phyloP scores from a whole-genome alignment of 169 alveolate species.

The Cryptosporidium canis region DNA sequence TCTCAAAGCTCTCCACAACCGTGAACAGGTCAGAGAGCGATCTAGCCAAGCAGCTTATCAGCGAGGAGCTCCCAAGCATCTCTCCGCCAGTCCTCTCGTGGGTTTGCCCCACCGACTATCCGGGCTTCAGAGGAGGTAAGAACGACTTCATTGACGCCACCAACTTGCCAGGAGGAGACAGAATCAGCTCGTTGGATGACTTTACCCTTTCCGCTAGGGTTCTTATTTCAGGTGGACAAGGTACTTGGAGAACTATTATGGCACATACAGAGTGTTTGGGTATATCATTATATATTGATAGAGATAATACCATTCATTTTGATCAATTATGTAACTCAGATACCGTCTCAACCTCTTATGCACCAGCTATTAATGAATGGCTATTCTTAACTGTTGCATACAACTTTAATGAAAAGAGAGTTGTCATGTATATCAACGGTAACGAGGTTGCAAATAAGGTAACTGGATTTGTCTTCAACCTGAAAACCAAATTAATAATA shows the following conservation, averaged over 20 bases:
- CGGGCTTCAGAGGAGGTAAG: slow-evolving; percentile 77
- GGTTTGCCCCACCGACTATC: slow-evolving; percentile 73
- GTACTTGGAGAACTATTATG: slow-evolving; percentile 72
- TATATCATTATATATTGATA: slow-evolving; percentile 62
- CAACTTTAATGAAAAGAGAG: slow-evolving; percentile 50
- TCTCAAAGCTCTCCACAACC: slow-evolving; percentile 54
- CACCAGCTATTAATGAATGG: slow-evolving; percentile 66
- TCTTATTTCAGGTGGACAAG: slow-evolving; percentile 73
- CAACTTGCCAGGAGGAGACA: slow-evolving; percentile 76
- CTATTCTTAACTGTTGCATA: slow-evolving; percentile 64
- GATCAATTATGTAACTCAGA: slow-evolving; percentile 68
- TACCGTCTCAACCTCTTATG: slow-evolving; percentile 56
- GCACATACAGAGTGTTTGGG: slow-evolving; percentile 72
- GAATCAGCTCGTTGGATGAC: slow-evolving; percentile 73
- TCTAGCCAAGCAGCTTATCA: background rate
- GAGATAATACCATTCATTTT: slow-evolving; percentile 67
- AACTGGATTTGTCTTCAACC: slow-evolving; percentile 51
- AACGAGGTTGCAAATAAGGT: slow-evolving; percentile 67
- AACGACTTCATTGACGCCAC: slow-evolving; percentile 77
- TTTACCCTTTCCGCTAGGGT: slow-evolving; percentile 76
- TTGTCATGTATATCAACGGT: slow-evolving; percentile 65
- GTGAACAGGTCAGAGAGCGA: background rate
- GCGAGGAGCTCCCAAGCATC: slow-evolving; percentile 49
- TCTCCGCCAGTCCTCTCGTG: slow-evolving; percentile 58
- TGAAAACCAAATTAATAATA: slow-evolving; percentile 55